A percentile compares a stretch with the other conserved stretches of the same genome.
Conservation (phyloP, 805 yeast species). For the Suhomyces tanzawaensis region DNA sequence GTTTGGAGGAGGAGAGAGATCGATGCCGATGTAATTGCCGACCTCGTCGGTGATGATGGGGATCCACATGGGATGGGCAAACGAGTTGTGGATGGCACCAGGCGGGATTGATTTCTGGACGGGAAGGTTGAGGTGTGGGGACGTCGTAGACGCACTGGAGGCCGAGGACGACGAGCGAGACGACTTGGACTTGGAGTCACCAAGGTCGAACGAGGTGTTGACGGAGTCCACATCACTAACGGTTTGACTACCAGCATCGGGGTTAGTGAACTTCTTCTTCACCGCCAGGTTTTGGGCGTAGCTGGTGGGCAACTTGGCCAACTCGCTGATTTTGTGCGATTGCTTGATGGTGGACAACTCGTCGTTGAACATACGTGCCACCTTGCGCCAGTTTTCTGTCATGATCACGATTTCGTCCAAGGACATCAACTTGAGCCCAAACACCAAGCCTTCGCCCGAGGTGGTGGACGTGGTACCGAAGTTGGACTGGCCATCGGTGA, state of each 20-base stretch:
- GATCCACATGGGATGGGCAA: slow-evolving; percentile 91
- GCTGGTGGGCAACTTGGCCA: slow-evolving; percentile 21
- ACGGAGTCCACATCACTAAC: slow-evolving; percentile 6
- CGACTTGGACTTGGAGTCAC: slow-evolving; percentile 22
- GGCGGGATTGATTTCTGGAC: slow-evolving; percentile 72
- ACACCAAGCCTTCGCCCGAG: slow-evolving; percentile 63
- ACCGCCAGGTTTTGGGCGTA: slow-evolving; percentile 15
- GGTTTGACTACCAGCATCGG: background rate
- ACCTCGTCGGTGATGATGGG: slow-evolving; percentile 85
- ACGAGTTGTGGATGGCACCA: slow-evolving; percentile 65
- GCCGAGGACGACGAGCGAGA: slow-evolving; percentile 11
- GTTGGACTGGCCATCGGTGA: slow-evolving; percentile 82
- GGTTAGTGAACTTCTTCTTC: slow-evolving; percentile 13
- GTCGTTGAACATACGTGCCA: slow-evolving; percentile 43
- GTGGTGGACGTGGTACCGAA: slow-evolving; percentile 66
- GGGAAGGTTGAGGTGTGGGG: slow-evolving; percentile 26
- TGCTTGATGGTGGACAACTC: slow-evolving; percentile 23
- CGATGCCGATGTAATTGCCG: slow-evolving; percentile 91
- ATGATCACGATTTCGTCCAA: slow-evolving; percentile 77
- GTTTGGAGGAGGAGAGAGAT: slow-evolving; percentile 62
- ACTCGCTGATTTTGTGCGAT: slow-evolving; percentile 15
- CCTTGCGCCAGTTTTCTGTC: slow-evolving; percentile 83
- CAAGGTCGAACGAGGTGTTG: slow-evolving; percentile 9
- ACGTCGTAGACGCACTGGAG: slow-evolving; percentile 17
- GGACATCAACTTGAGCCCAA: slow-evolving; percentile 76